Conservation (phyloP, 257 asterid genomes). For the Penstemon barbatus region DNA sequence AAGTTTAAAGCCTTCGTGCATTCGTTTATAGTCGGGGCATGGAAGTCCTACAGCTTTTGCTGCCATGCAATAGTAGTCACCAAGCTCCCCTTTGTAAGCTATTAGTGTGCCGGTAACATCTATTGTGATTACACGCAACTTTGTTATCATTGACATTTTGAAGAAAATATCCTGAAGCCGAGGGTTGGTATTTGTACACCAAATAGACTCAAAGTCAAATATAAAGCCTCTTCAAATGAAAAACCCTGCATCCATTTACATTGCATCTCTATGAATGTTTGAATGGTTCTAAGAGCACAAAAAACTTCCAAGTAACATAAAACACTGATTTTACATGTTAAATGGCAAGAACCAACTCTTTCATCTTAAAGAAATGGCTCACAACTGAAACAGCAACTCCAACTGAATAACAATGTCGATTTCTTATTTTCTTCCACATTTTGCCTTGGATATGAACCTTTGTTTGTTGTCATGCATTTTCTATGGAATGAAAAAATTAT, state of each 20-base stretch:
- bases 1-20: constrained; percentile 88
- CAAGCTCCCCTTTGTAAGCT: constrained; percentile 98
- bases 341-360: constrained; percentile 3
- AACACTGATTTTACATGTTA: neutral
- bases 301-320: constrained; percentile 12
- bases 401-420: neutral
- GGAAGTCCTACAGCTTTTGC: constrained; percentile 91
- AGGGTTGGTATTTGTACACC: constrained; percentile 5
- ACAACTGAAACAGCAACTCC: constrained; percentile 7
- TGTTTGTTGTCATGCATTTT: neutral
- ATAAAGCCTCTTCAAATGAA: constrained; percentile 10
- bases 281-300: constrained; percentile 10
- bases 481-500: neutral
- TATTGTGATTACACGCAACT: constrained; percentile 73
- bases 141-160: constrained; percentile 65
- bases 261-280: constrained; percentile 17
- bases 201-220: neutral
- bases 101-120: constrained; percentile 97
- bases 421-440: neutral
- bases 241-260: constrained; percentile 33
- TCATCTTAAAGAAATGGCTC: constrained; percentile 10
- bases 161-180: constrained; percentile 24
- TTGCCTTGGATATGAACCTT: neutral
- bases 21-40: constrained; percentile 88
- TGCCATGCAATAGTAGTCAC: constrained; percentile 99